Percentiles rank a stretch among this genome's conserved stretches.
phyloP scores from a whole-genome alignment of 2,329 filamentous ascomycete genomes.

The Lasiodiplodia hormozganensis region DNA sequence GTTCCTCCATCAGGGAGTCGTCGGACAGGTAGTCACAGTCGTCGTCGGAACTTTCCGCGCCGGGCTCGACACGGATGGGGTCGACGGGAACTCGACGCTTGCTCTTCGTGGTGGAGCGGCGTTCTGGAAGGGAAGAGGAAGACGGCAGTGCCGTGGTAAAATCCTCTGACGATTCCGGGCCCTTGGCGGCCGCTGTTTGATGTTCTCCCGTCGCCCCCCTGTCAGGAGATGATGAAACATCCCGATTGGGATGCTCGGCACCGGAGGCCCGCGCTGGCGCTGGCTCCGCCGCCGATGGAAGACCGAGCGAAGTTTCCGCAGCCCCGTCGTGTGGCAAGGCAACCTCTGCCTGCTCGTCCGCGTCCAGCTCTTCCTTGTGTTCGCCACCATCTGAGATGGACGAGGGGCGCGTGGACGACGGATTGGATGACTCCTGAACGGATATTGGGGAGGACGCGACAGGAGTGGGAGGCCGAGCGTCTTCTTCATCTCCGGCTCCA shows the following conservation, averaged over 20 bases:
- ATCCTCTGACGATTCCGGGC: slow-evolving; percentile 22
- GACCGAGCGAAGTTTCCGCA: slow-evolving; percentile 23
- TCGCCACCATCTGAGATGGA: slow-evolving; percentile 48
- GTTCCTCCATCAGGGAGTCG: slow-evolving; percentile 83
- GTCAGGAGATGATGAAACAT: slow-evolving; percentile 30
- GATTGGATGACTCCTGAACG: slow-evolving; percentile 45
- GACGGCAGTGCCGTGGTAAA: slow-evolving; percentile 27
- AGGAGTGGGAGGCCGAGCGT: slow-evolving; percentile 44
- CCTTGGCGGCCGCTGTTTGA: slow-evolving; percentile 27
- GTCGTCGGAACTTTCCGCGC: slow-evolving; percentile 32
- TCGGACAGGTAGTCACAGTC: slow-evolving; percentile 67
- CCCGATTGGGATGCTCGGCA: slow-evolving; percentile 25
- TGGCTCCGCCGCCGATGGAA: slow-evolving; percentile 27
- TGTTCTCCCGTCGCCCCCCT: slow-evolving; percentile 29
- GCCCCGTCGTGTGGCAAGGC: slow-evolving; percentile 7
- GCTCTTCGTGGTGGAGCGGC: slow-evolving; percentile 28
- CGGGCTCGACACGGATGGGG: slow-evolving; percentile 25
- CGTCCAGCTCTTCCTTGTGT: slow-evolving; percentile 32
- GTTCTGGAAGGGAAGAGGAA: slow-evolving; percentile 26
- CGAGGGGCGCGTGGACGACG: slow-evolving; percentile 48
- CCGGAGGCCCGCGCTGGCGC: slow-evolving; percentile 23
- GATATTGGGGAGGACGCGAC: slow-evolving; percentile 46
- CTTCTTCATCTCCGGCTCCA: slow-evolving; percentile 42
- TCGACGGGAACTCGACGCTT: slow-evolving; percentile 26
- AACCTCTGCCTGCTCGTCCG: slow-evolving; percentile 33